Base-by-base conservation (phyloP, 1,284 basidiomycete species). In the Moesziomyces globuligerus region DNA sequence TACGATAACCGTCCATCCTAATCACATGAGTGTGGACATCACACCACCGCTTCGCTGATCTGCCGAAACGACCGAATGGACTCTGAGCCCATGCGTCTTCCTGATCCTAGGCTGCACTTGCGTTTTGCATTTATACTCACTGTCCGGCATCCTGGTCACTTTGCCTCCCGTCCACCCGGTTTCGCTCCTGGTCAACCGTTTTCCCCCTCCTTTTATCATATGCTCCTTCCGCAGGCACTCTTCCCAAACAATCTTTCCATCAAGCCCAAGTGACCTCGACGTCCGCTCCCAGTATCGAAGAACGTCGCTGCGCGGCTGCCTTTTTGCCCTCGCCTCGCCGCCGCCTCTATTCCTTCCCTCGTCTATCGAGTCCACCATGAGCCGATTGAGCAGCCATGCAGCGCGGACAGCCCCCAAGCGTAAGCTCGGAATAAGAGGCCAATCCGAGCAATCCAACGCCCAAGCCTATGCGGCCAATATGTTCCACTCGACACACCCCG, bases 11-110 rank as follows among this genome's bases (percentile, higher is more conserved):
- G 17, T n/a, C 39, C 29, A 32, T 51, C 43, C 32, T 17, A 34
- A 34, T 34, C 15, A 34, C 32, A 17, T 44, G 25, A 41, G 37
- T 24, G 10, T 17, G 29, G 37, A 45, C 52, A 57, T 48, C 21
- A 15, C 26, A 15, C 26, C 48, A 51, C 60, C 45, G 24, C 49
- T 64, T 40, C 48, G 21, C 8, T 18, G 29, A 23, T 36, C 1
- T 11, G 23, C 21, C 24, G 10, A 20, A 41, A 23, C 32, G 13
- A 13, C 15, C 15, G 7, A 13, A 10, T 1, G 17, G 32, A 13
- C 6, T 17, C 32, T 13, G 6, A 34, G 15, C 32, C 4, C 15
- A 34, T 17, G 32, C 15, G 6, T 13, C 32, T 13, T 34, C 32
- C 15, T 34, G 32, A 34, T 34, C 32, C 17, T 13, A 13, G 17